Evolutionary conservation across 208 protist species (phyloP), one percentile per base, ranked within the genome.

Genomic region (Dictyostelium gargantuum): DNA sequence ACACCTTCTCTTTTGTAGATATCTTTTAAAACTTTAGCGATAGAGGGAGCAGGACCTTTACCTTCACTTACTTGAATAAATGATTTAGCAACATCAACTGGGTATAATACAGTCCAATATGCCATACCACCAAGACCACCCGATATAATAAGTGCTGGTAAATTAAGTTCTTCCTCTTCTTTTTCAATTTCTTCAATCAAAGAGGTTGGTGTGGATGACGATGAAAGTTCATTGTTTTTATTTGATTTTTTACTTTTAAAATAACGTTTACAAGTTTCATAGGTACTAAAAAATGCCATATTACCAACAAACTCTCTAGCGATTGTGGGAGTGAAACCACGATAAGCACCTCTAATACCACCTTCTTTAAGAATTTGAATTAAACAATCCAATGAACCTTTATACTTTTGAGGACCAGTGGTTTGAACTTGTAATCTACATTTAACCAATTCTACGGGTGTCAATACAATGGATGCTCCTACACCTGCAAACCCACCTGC

Each of bases 391-490:
- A 82, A 58, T 42, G 74, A 61, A n/a, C 85, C 85, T 8, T 54
- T 84, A n/a, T 76, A 82, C 61, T 84, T 72, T 21, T 56, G 48
- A 10, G 68, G 48, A 3, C 52, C 75, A 19, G 58, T 82, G 0
- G 56, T 84, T 61, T 84, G 74, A 13, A 92, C 48, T 52, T 84
- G 74, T 32, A 92, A 68, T 73, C 85, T 44, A 61, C 74, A 72
- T 74, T 92, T 92, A n/a, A 92, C 52, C 23, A 92, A 61, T 26
- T 92, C 85, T 2, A 92, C 63, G 0, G 85, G 85, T 76, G 75
- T 84, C 3, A 82, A 35, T 0, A 92, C 29, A 6, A 84, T 42
- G 2, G 85, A 56, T 63, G 48, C 63, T 17, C 35, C 9, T 5
- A 84, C 42, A 66, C 74, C 77, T 26, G 85, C 77, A 38, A 50